These are phyloP conservation scores for Puccinia novopanici DNA, from an alignment of 1,284 basidiomycete species.

Conservation along the genomic window DNA sequence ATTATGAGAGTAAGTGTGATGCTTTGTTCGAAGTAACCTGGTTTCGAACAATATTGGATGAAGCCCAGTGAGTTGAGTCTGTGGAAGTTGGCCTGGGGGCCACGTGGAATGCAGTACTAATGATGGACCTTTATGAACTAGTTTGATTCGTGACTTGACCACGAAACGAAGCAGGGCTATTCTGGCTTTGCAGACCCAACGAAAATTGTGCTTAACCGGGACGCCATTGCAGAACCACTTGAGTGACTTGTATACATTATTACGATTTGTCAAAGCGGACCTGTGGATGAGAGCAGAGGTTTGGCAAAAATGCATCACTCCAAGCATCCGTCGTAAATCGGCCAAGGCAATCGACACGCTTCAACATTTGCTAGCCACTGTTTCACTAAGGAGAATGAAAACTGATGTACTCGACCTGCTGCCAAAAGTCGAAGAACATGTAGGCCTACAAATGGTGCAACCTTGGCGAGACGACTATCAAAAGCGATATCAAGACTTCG, in stretches of 20 bases:
- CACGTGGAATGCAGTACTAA: neutral
- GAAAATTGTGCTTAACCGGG: constrained; percentile 1
- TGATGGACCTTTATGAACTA: neutral
- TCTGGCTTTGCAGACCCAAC: neutral
- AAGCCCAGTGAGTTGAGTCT: neutral
- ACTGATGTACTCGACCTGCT: neutral
- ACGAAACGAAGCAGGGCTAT: constrained; percentile 11
- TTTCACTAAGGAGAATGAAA: constrained; percentile 10
- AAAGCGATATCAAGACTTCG: neutral
- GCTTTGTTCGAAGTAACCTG: too few relatives aligned
- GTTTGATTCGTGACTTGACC: neutral
- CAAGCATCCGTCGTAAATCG: neutral
- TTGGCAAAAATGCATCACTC: neutral
- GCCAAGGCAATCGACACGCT: neutral
- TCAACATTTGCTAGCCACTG: neutral
- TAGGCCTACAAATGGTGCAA: neutral
- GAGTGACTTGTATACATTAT: neutral
- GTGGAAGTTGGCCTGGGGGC: neutral
- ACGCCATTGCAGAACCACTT: constrained; percentile 10
- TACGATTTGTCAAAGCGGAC: neutral
- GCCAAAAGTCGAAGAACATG: neutral
- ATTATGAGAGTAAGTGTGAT: too few relatives aligned
- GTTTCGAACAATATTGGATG: too few relatives aligned
- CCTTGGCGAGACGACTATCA: constrained; percentile 7
- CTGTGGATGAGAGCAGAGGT: neutral